These are phyloP conservation scores for Lyophyllum semitale DNA, from an alignment of 768 basidiomycete genomes.

Conservation along the genomic window DNA sequence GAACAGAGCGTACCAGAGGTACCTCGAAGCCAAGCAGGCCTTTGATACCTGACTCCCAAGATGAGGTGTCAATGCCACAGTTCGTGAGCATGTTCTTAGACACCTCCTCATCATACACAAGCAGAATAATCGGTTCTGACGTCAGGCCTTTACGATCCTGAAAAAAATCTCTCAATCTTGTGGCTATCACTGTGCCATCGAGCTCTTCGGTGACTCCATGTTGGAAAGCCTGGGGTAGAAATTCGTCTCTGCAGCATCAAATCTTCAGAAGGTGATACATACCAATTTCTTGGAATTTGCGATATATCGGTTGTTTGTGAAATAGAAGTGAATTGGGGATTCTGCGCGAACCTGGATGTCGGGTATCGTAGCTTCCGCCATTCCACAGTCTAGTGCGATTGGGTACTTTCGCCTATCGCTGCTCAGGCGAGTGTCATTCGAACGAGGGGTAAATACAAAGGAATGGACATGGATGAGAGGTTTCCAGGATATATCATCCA, in stretches of 20 bases:
- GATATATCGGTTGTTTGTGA: slow-evolving; percentile 18
- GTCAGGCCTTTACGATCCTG: slow-evolving; percentile 1
- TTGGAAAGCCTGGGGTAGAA: slow-evolving; percentile 24
- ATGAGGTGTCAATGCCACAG: slow-evolving; percentile 41
- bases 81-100: slow-evolving; percentile 39
- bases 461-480: slow-evolving; percentile 32
- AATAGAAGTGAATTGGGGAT: slow-evolving; percentile 25
- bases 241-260: no score
- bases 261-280: neutral
- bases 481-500: slow-evolving; percentile 33
- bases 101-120: slow-evolving; percentile 46
- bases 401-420: slow-evolving; percentile 32
- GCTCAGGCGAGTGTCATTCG: slow-evolving; percentile 30
- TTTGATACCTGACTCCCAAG: slow-evolving; percentile 43
- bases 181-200: slow-evolving; percentile 14
- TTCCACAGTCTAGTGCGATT: slow-evolving; percentile 37
- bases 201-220: slow-evolving; percentile 28
- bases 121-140: slow-evolving; percentile 39
- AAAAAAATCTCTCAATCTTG: slow-evolving; percentile 24
- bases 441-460: slow-evolving; percentile 36
- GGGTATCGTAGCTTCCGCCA: slow-evolving; percentile 38
- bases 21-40: slow-evolving; percentile 26
- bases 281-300: slow-evolving; percentile 10
- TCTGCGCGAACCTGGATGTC: slow-evolving; percentile 14
- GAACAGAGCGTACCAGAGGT: neutral